Evolutionary conservation across 2,329 filamentous ascomycete genomes (phyloP), one percentile per base, ranked within the genome.

Genomic region (Cordyceps farinosa): DNA sequence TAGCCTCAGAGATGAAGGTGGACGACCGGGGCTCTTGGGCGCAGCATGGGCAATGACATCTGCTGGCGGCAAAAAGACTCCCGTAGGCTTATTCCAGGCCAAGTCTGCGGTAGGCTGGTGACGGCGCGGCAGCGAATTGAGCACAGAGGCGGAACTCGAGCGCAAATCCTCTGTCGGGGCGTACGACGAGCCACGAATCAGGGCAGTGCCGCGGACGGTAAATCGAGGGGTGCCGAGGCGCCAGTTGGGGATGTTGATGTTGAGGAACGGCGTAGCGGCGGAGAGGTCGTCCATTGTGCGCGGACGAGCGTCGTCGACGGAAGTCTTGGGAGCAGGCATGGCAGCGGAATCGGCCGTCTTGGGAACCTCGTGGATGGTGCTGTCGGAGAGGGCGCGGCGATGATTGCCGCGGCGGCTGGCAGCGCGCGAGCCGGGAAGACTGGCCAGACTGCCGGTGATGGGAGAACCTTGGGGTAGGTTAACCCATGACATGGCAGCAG

Each of bases 201-300:
- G 84, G 3, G 91, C 87, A 3, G 89, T 92, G 11, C 92, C 92
- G 68, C 84, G 84, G 60, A 85, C 78, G 66, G 89, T 94, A 75
- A 97, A 96, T 64, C 87, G 86, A 22, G 92, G 91, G 1, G 89
- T 90, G 13, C 92, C 93, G 63, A 97, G 80, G 67, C 88, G 88
- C 81, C 93, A 96, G 63, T 90, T 89, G 42, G 93, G 92, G 57
- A 97, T 96, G 29, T 87, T 82, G 50, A 94, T 84, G 68, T 92
- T 85, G 57, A 96, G 79, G 42, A 87, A 77, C 13, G 85, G 87
- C 45, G 80, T 75, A 47, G 73, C 71, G 22, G 75, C 69, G 13
- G 72, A 67, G 50, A 82, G 64, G 68, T 85, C 84, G 70, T 89
- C 86, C 66, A 85, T 82, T 5, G 87, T 89, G 71, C 83, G 89